phyloP scores from a whole-genome alignment of 768 basidiomycete genomes.

The Phlebiopsis flavidoalba region DNA sequence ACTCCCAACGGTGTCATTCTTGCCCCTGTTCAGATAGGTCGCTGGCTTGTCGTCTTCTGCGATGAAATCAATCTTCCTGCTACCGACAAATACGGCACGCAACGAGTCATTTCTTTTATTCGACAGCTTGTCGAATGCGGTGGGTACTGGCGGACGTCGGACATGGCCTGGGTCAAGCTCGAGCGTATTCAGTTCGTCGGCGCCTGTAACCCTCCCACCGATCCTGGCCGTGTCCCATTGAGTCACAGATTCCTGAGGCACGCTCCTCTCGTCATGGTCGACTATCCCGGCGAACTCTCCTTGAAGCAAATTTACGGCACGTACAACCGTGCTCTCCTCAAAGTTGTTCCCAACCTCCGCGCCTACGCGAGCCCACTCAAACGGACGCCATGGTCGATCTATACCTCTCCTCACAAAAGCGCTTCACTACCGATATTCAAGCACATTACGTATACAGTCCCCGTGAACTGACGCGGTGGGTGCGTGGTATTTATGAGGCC shows the following conservation, averaged over 20 bases:
- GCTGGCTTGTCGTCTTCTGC: conserved; percentile 99
- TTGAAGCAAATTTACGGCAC: conserved; percentile 98
- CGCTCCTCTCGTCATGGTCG: conserved; percentile 97
- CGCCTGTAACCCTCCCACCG: conserved; percentile 98
- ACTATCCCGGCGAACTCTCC: conserved; percentile 96
- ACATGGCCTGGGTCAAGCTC: conserved; percentile 96
- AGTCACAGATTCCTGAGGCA: conserved; percentile 97
- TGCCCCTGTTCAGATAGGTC: conserved; percentile 89
- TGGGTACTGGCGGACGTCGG: conserved; percentile 91
- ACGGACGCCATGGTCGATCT: conserved; percentile 97
- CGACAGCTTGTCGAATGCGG: conserved; percentile 93
- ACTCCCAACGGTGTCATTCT: conserved; percentile 97
- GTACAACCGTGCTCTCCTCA: conserved; percentile 93
- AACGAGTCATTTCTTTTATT: conserved; percentile 97
- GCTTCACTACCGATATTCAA: conserved; percentile 94
- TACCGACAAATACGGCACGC: conserved; percentile 96
- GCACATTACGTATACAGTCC: conserved; percentile 99
- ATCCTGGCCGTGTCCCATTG: conserved; percentile 98
- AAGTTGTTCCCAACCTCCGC: conserved; percentile 90
- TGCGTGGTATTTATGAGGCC: conserved; percentile 95
- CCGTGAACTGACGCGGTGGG: conserved; percentile 97
- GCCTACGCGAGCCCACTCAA: conserved; percentile 89
- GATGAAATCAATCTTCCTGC: conserved; percentile 99
- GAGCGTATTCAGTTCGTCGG: conserved; percentile 99
- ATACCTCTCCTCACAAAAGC: conserved; percentile 90